Conservation (phyloP, 805 yeast genomes). For the Monosporozyma yasuniensis region DNA sequence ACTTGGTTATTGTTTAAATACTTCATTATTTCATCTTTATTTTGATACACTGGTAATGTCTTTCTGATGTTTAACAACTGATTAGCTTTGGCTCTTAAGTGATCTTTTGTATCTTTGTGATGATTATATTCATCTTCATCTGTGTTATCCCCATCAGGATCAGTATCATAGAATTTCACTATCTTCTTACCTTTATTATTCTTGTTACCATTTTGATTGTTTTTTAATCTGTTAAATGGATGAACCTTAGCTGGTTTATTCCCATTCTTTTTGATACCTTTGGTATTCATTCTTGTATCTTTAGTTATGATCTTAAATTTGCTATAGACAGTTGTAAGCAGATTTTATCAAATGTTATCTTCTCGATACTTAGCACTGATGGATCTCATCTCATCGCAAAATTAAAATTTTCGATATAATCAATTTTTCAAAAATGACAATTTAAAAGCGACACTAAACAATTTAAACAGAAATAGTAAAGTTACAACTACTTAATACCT, state of each 20-base stretch:
- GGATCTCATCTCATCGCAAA: slow-evolving; percentile 4
- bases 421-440: neutral
- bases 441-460: neutral
- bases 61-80: slow-evolving; percentile 44
- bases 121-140: slow-evolving; percentile 6
- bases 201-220: neutral
- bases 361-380: neutral
- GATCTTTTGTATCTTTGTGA: slow-evolving; percentile 6
- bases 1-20: slow-evolving; percentile 52
- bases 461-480: neutral
- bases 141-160: slow-evolving; percentile 19
- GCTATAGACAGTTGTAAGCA: neutral
- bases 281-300: neutral
- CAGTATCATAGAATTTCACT: slow-evolving; percentile 26
- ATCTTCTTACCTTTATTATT: slow-evolving; percentile 16
- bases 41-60: slow-evolving; percentile 67
- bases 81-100: slow-evolving; percentile 32
- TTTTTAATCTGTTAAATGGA: slow-evolving; percentile 10
- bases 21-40: slow-evolving; percentile 51
- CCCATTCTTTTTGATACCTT: slow-evolving; percentile 1
- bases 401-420: neutral
- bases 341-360: neutral
- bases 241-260: slow-evolving; percentile 5
- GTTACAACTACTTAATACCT: neutral
- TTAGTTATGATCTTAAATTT: neutral